These are phyloP conservation scores for Astrocystis sublimbata DNA, from an alignment of 495 filamentous ascomycete species.

Conservation along the genomic window DNA sequence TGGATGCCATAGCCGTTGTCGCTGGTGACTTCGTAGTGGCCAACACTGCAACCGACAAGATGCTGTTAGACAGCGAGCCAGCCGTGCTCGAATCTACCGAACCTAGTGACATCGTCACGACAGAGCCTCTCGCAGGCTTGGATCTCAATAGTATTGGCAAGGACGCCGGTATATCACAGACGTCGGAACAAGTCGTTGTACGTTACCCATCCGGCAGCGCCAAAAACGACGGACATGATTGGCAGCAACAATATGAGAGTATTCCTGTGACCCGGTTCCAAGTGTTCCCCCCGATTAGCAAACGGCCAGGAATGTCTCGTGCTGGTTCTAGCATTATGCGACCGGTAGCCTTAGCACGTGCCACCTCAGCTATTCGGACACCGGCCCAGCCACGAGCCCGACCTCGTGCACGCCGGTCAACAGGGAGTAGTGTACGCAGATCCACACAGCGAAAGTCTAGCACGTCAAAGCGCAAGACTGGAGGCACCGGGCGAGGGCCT, in stretches of 20 bases:
- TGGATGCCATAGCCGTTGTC: constrained; percentile 31
- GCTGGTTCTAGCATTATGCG: constrained; percentile 34
- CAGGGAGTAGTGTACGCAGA: constrained; percentile 21
- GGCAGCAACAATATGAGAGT: constrained; percentile 44
- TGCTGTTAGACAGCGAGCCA: constrained; percentile 16
- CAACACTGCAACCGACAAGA: constrained; percentile 24
- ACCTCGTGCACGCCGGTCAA: constrained; percentile 29
- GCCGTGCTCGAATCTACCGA: constrained; percentile 48
- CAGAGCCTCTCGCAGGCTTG: constrained; percentile 34
- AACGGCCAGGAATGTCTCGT: constrained; percentile 33
- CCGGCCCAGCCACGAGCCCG: constrained; percentile 26
- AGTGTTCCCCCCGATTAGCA: constrained; percentile 76
- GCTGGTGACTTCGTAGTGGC: constrained; percentile 34
- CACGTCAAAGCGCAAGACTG: constrained; percentile 45
- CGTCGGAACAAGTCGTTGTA: constrained; percentile 20
- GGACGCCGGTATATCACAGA: constrained; percentile 32
- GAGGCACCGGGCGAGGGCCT: constrained; percentile 54
- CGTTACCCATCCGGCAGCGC: constrained; percentile 9
- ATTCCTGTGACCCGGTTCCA: constrained; percentile 83
- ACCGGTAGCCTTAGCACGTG: constrained; percentile 29
- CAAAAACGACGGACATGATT: constrained; percentile 34
- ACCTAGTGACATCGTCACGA: constrained; percentile 32
- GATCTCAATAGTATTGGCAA: constrained; percentile 26
- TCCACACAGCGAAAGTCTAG: constrained; percentile 34
- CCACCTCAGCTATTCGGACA: constrained; percentile 22